A percentile compares a stretch with the other conserved stretches of the same genome.
phyloP scores from a whole-genome alignment of 2,329 filamentous ascomycete species.

The Alternaria atra region DNA sequence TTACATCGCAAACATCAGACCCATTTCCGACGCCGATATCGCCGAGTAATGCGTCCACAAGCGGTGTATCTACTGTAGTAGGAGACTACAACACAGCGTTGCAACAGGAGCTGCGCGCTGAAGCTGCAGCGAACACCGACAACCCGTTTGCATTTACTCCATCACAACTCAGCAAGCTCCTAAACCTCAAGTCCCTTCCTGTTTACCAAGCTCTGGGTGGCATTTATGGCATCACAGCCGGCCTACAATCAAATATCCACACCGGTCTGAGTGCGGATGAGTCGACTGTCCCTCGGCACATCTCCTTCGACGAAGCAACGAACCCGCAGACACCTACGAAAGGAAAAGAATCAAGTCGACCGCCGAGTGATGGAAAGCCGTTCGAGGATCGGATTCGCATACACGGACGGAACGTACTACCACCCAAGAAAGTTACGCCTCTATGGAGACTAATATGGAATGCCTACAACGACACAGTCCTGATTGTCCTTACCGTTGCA shows the following conservation, averaged over 20 bases:
- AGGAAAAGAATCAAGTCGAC: slow-evolving; percentile 25
- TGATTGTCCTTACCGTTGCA: slow-evolving; percentile 74
- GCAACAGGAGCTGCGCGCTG: slow-evolving; percentile 40
- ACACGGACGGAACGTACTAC: slow-evolving; percentile 69
- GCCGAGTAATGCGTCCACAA: slow-evolving; percentile 34
- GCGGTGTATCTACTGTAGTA: slow-evolving; percentile 30
- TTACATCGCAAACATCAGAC: slow-evolving; percentile 36
- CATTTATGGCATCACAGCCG: slow-evolving; percentile 61
- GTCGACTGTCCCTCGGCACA: slow-evolving; percentile 53
- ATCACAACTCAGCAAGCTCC: slow-evolving; percentile 62
- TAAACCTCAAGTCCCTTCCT: slow-evolving; percentile 61
- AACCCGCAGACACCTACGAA: slow-evolving; percentile 39
- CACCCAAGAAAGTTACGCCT: slow-evolving; percentile 69
- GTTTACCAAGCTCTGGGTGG: slow-evolving; percentile 65
- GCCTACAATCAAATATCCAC: slow-evolving; percentile 60
- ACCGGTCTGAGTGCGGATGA: slow-evolving; percentile 64
- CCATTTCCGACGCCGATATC: slow-evolving; percentile 37
- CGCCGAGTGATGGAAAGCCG: slow-evolving; percentile 30
- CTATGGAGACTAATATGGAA: slow-evolving; percentile 71
- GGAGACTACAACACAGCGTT: slow-evolving; percentile 41
- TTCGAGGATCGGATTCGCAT: slow-evolving; percentile 68
- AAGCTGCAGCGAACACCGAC: slow-evolving; percentile 41
- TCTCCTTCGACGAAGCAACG: slow-evolving; percentile 62
- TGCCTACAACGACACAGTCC: slow-evolving; percentile 77
- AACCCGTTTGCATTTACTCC: slow-evolving; percentile 66